Percentiles rank a stretch among this genome's conserved stretches.
Evolutionary conservation across 192 early-diverging fungal genomes (phyloP).

Genomic region (Coemansia sp.): DNA sequence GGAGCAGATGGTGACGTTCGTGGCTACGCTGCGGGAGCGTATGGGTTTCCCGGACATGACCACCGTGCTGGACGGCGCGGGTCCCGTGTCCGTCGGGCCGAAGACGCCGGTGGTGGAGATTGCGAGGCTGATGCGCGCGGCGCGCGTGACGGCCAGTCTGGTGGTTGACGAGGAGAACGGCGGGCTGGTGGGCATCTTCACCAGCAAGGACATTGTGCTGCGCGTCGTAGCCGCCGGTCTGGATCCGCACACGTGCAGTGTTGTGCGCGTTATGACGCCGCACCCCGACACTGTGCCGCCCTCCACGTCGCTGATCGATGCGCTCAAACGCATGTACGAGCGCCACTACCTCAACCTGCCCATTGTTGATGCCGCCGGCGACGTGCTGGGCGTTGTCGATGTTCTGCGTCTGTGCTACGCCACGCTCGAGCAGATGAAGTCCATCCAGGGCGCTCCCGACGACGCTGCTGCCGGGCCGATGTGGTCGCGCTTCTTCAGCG

Average conservation of each 20-base stretch:
- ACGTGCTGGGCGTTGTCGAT: constrained; percentile 77
- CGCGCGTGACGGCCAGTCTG: constrained; percentile 72
- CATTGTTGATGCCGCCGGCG: constrained; percentile 67
- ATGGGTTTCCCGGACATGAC: constrained; percentile 91
- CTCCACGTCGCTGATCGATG: constrained; percentile 74
- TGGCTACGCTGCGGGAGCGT: constrained; percentile 72
- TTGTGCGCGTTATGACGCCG: constrained; percentile 97
- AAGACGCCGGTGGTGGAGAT: constrained; percentile 70
- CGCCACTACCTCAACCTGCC: constrained; percentile 84
- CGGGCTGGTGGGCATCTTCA: constrained; percentile 86
- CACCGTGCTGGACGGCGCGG: constrained; percentile 70
- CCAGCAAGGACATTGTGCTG: constrained; percentile 85
- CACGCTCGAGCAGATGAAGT: constrained; percentile 76
- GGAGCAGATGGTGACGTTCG: constrained; percentile 67
- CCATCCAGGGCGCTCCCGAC: constrained; percentile 51
- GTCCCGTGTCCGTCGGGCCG: constrained; percentile 62
- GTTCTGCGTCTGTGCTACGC: constrained; percentile 81
- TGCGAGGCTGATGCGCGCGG: constrained; percentile 71
- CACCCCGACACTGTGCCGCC: constrained; percentile 78
- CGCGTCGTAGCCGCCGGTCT: constrained; percentile 85
- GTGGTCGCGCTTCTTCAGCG: constrained; percentile 81
- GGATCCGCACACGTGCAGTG: constrained; percentile 84
- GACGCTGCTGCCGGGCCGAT: constrained; percentile 56
- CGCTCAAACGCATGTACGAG: constrained; percentile 84
- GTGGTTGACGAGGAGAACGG: constrained; percentile 66